Base-by-base conservation (phyloP, 345 rosid genomes). In the Hevea brasiliensis region DNA sequence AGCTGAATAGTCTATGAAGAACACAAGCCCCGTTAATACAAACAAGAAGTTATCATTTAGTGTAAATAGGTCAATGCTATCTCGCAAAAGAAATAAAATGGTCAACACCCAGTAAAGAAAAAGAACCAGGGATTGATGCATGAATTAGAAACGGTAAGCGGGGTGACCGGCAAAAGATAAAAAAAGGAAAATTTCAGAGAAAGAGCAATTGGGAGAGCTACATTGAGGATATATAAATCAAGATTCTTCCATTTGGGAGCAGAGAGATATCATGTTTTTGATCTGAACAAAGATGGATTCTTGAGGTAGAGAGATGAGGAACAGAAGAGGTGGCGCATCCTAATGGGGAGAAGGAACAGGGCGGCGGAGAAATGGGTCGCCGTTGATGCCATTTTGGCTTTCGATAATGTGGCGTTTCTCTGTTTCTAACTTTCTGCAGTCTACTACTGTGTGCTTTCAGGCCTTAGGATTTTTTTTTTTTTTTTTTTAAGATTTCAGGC, bases 191-290 rank as follows among this genome's bases (percentile, higher is more conserved):
- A 85, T 41, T 29, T 82, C 67, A 21, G 89, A 74, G 71, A 87
- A 84, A 32, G 85, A 65, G 88, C 83, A 27, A 85, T 71, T 21
- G 90, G 93, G 41, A 89, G 89, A 55, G 85, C 81, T 27, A 89
- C 48, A 3, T 75, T 53, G 48, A 85, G 88, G 77, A 80, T 18
- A 79, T 82, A 89, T 32, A 89, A 72, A 72, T 85, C 89, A 66
- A 89, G 74, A 81, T 83, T 85, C 54, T 74, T 85, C 80, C 77
- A 73, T 72, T 74, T 81, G 58, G 81, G 79, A 23, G 78, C 80
- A 26, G 84, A 79, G 74, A 87, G 79, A 74, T 82, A 87, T 86
- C 90, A 84, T 1, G 80, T 78, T 61, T 80, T 85, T 65, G 93
- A 89, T 78, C 80, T 56, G 76, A 77, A 89, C 15, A 62, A 77